Evolutionary conservation across 495 filamentous ascomycete species (phyloP).

Genomic region (Friedmanniomyces simplex): DNA sequence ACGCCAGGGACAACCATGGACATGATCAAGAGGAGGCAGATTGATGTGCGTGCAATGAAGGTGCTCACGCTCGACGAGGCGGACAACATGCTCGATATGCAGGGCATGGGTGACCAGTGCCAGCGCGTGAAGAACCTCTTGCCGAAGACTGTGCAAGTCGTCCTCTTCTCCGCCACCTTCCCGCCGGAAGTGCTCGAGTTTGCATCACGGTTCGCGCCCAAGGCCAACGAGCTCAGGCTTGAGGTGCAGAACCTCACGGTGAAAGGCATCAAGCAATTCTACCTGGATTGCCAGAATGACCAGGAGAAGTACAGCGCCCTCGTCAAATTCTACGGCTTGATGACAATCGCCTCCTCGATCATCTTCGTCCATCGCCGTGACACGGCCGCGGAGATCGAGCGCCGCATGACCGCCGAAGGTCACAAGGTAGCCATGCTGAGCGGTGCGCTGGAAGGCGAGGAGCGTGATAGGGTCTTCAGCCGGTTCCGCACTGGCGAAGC

Average conservation of each 20-base stretch:
- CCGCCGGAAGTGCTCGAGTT: constrained; percentile 72
- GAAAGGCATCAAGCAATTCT: constrained; percentile 93
- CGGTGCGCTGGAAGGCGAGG: constrained; percentile 68
- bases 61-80: constrained; percentile 47
- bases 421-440: constrained; percentile 85
- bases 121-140: constrained; percentile 75
- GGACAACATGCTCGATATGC: constrained; percentile 56
- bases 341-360: constrained; percentile 93
- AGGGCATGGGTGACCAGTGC: constrained; percentile 91
- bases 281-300: constrained; percentile 76
- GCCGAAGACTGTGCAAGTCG: constrained; percentile 61
- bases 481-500: constrained; percentile 73
- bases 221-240: constrained; percentile 79
- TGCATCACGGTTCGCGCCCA: constrained; percentile 67
- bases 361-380: constrained; percentile 88
- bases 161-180: constrained; percentile 96
- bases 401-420: constrained; percentile 74
- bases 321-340: constrained; percentile 83
- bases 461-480: constrained; percentile 79
- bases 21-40: constrained; percentile 53
- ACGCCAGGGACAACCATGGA: constrained; percentile 92
- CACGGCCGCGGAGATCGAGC: constrained; percentile 71
- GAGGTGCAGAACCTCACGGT: constrained; percentile 86
- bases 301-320: constrained; percentile 78
- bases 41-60: constrained; percentile 37